A percentile compares a stretch with the other conserved stretches of the same genome.
Evolutionary conservation across 176 grass and related monocot species (phyloP).

Genomic region (Thinopyrum elongatum): DNA sequence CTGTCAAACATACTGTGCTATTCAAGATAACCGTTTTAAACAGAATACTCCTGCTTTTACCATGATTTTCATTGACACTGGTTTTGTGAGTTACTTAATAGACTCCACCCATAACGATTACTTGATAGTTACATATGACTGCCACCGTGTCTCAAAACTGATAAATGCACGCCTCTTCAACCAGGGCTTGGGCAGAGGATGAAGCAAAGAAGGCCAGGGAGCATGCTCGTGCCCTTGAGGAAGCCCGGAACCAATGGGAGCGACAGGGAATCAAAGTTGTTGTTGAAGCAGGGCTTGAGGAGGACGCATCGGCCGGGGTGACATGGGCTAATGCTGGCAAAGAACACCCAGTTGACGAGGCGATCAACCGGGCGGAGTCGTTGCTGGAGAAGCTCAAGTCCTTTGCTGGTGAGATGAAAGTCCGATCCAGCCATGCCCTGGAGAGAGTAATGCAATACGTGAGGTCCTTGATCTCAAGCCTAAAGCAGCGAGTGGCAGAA

Average conservation of each 20-base stretch:
- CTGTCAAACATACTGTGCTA: not conserved
- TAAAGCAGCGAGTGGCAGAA: slow-evolving; percentile 50
- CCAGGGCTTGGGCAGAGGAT: slow-evolving; percentile 95
- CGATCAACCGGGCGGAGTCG: slow-evolving; percentile 45
- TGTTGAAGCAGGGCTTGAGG: slow-evolving; percentile 64
- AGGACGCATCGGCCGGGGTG: slow-evolving; percentile 59
- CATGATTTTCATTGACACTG: slow-evolving; percentile 18
- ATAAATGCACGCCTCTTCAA: slow-evolving; percentile 3
- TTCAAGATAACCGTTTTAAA: not conserved
- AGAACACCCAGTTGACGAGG: slow-evolving; percentile 49
- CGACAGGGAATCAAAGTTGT: slow-evolving; percentile 80
- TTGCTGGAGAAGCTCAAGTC: slow-evolving; percentile 66
- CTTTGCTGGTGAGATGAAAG: slow-evolving; percentile 48
- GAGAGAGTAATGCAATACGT: slow-evolving; percentile 69
- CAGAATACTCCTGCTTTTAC: not conserved
- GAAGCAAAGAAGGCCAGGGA: slow-evolving; percentile 90
- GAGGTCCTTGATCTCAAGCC: slow-evolving; percentile 49
- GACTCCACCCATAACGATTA: no score
- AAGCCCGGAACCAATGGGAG: slow-evolving; percentile 77
- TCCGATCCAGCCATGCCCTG: slow-evolving; percentile 35
- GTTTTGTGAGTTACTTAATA: not conserved
- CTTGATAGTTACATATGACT: no score
- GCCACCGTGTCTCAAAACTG: slow-evolving; percentile 1
- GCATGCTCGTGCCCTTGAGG: slow-evolving; percentile 71
- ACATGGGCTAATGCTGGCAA: slow-evolving; percentile 75